phyloP scores from a whole-genome alignment of 768 basidiomycete species.

The Phaffia tasmanica region DNA sequence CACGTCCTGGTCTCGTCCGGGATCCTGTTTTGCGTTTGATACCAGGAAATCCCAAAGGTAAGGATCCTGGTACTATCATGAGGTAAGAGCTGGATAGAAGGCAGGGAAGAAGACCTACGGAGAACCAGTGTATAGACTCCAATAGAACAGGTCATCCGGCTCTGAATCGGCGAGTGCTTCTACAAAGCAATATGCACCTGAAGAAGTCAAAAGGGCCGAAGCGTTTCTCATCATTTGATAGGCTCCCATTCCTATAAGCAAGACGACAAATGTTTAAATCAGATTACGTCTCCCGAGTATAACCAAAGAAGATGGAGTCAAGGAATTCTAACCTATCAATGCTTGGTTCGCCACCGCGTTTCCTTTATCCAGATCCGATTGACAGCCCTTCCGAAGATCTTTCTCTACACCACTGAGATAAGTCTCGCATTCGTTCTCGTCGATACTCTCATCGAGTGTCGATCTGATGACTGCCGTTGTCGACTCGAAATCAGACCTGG shows the following conservation, averaged over 20 bases:
- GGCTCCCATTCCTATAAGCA: slow-evolving; percentile 46
- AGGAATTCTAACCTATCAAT: slow-evolving; percentile 11
- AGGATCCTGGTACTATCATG: neutral
- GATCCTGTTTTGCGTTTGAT: slow-evolving; percentile 32
- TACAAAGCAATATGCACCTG: slow-evolving; percentile 62
- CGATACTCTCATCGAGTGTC: neutral
- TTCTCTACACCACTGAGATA: slow-evolving; percentile 2
- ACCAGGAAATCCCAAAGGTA: neutral
- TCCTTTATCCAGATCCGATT: slow-evolving; percentile 11
- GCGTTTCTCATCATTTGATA: slow-evolving; percentile 53
- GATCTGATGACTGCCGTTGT: slow-evolving; percentile 3
- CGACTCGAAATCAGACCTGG: neutral
- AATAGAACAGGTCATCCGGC: slow-evolving; percentile 62
- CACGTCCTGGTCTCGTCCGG: slow-evolving; percentile 47
- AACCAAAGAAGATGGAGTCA: neutral
- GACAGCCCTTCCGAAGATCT: slow-evolving; percentile 3
- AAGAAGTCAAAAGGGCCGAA: slow-evolving; percentile 51
- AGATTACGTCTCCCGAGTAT: too few relatives aligned
- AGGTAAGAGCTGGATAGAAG: neutral
- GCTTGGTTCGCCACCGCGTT: slow-evolving; percentile 19
- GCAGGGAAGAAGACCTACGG: neutral
- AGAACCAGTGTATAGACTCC: slow-evolving; percentile 54
- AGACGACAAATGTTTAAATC: too few relatives aligned
- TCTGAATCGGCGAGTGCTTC: slow-evolving; percentile 50
- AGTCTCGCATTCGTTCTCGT: slow-evolving; percentile 2